Conservation (phyloP, 208 protist genomes). For the Sergeia podlipaevii region DNA sequence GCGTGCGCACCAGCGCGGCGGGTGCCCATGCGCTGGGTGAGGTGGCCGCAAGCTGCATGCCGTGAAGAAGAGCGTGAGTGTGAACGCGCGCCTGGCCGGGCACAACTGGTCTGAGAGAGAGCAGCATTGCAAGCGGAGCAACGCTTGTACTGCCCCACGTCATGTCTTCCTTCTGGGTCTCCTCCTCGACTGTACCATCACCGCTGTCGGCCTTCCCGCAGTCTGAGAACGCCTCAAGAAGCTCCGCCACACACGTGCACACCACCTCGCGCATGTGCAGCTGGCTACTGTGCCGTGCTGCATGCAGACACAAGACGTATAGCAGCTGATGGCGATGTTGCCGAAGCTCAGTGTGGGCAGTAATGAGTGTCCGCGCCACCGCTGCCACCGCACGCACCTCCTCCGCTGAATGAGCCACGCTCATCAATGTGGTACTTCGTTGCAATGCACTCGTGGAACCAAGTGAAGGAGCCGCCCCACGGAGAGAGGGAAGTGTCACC, state of each 20-base stretch:
- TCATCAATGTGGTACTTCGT: too few species aligned
- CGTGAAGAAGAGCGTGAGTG: constrained; percentile 60
- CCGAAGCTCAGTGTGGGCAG: constrained; percentile 20
- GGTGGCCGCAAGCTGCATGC: constrained; percentile 30
- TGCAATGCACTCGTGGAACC: too few species aligned
- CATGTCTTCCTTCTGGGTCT: too few species aligned
- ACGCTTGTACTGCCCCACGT: too few species aligned
- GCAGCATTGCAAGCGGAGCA: too few species aligned
- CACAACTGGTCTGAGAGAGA: constrained; percentile 45
- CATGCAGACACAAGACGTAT: constrained; percentile 62
- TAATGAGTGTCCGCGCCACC: constrained; percentile 60
- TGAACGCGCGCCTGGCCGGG: constrained; percentile 57
- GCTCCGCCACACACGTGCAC: constrained; percentile 42
- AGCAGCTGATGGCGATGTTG: constrained; percentile 55
- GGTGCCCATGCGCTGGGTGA: constrained; percentile 37
- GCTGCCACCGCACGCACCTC: constrained; percentile 43
- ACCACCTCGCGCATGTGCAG: constrained; percentile 46
- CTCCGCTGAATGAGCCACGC: too few species aligned
- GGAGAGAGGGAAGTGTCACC: too few species aligned
- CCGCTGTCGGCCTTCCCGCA: too few species aligned
- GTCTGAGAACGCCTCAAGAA: constrained; percentile 57
- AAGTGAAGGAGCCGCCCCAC: too few species aligned
- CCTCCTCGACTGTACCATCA: too few species aligned
- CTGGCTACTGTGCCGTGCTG: constrained; percentile 15
- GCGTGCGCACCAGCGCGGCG: constrained; percentile 47